These are phyloP conservation scores for Suillus bovinus DNA, from an alignment of 768 basidiomycete genomes.

Conservation along the genomic window DNA sequence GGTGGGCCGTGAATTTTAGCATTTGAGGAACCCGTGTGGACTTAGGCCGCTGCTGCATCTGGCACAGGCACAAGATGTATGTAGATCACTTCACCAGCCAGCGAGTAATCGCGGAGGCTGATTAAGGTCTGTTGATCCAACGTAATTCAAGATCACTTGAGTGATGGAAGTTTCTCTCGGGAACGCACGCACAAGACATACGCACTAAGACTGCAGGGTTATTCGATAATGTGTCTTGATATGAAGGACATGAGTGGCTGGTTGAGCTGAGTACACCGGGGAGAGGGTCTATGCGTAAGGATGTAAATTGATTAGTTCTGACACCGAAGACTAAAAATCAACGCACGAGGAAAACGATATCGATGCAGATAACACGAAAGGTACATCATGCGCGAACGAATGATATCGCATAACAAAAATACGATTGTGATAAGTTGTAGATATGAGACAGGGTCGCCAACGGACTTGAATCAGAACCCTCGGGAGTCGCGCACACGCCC, in stretches of 20 bases:
- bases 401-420: not conserved
- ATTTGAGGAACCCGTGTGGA: not conserved
- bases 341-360: not conserved
- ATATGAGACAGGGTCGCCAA: not conserved
- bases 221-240: not conserved
- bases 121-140: not conserved
- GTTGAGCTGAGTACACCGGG: not conserved
- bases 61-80: not conserved
- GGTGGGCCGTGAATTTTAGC: not conserved
- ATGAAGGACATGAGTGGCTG: not conserved
- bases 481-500: not conserved
- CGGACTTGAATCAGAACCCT: not conserved
- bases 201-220: not conserved
- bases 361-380: not conserved
- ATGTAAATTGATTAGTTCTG: not conserved
- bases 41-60: not conserved
- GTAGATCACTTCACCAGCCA: not conserved
- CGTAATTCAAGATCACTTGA: not conserved
- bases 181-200: not conserved
- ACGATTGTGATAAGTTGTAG: not conserved
- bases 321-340: not conserved
- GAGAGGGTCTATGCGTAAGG: not conserved
- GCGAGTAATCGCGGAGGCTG: conserved; percentile 2
- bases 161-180: not conserved
- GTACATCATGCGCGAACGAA: not conserved